Conservation (phyloP, 2,329 filamentous ascomycete species). For the Pseudogymnoascus sp. region DNA sequence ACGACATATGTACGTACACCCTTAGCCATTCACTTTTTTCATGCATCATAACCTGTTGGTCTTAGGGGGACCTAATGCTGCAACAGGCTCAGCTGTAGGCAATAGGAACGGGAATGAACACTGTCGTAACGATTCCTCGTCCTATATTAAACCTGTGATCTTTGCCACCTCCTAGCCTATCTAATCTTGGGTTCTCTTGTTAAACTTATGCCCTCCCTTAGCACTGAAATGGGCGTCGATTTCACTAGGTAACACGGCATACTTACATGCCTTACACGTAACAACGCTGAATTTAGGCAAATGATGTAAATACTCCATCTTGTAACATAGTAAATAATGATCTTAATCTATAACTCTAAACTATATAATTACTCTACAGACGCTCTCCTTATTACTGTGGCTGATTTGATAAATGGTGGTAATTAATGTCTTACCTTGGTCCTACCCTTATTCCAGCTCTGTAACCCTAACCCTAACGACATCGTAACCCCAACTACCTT, state of each 20-base stretch:
- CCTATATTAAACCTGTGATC: background rate
- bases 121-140: background rate
- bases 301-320: background rate
- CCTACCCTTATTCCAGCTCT: background rate
- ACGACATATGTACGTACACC: background rate
- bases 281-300: background rate
- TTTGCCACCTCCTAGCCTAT: background rate
- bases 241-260: background rate
- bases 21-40: background rate
- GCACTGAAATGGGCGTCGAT: background rate
- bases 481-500: background rate
- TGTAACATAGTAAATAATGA: background rate
- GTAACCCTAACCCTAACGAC: background rate
- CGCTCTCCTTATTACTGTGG: no score
- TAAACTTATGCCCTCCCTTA: background rate
- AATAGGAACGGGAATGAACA: background rate
- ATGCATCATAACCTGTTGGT: background rate
- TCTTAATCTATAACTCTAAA: background rate
- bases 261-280: background rate
- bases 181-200: background rate
- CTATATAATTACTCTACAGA: background rate
- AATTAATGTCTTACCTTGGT: background rate
- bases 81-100: background rate
- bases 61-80: background rate
- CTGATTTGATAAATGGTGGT: background rate